Evolutionary conservation across 2,329 filamentous ascomycete species (phyloP).

Genomic region (Paraphaeosphaeria minitans): DNA sequence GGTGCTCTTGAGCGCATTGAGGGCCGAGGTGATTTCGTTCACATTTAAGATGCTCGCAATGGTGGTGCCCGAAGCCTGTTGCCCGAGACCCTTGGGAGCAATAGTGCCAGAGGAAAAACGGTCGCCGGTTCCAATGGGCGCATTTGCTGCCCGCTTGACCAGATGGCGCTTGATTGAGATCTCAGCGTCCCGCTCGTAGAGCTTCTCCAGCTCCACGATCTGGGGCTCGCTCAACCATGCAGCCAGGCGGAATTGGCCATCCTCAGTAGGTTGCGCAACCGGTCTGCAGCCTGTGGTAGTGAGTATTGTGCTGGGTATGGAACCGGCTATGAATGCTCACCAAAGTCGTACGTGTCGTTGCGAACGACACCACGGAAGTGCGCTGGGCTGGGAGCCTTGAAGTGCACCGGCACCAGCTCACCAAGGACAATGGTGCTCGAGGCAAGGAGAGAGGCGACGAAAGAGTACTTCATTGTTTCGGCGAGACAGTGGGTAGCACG

Average conservation of each 20-base stretch:
- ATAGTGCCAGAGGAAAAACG: constrained; percentile 50
- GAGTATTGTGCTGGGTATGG: not conserved
- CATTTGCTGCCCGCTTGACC: constrained; percentile 36
- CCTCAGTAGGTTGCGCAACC: constrained; percentile 35
- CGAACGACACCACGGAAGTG: constrained; percentile 42
- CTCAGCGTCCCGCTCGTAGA: constrained; percentile 28
- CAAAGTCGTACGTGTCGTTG: constrained; percentile 44
- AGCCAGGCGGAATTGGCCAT: constrained; percentile 39
- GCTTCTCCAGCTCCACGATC: constrained; percentile 35
- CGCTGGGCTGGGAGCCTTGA: constrained; percentile 36
- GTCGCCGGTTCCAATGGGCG: constrained; percentile 47
- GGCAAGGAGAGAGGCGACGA: constrained; percentile 33
- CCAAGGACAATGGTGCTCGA: constrained; percentile 36
- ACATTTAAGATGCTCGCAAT: constrained; percentile 55
- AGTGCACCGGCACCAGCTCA: constrained; percentile 36
- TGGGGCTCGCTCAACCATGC: constrained; percentile 43
- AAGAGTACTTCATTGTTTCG: constrained; percentile 38
- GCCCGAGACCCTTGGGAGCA: constrained; percentile 51
- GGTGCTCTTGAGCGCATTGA: constrained; percentile 50
- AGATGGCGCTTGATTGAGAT: constrained; percentile 31
- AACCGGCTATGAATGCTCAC: not conserved
- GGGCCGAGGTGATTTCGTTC: constrained; percentile 52
- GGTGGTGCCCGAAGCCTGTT: constrained; percentile 16
- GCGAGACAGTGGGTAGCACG: not conserved
- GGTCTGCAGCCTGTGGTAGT: constrained; percentile 31